Percentiles rank a stretch among this genome's conserved stretches.
Evolutionary conservation across 768 basidiomycete genomes (phyloP).

Genomic region (Chlorophyllum brunneum): DNA sequence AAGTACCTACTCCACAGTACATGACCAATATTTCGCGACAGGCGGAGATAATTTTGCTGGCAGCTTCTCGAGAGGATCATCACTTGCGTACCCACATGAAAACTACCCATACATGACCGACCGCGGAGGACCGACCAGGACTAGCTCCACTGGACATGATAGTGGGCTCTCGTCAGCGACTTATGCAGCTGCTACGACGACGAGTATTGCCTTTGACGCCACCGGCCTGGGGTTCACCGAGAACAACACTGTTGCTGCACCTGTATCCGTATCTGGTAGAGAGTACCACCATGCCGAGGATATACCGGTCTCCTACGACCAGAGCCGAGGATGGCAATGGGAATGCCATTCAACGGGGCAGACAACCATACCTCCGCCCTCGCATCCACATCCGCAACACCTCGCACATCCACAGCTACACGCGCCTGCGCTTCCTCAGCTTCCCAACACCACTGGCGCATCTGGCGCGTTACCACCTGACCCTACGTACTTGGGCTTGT

Average conservation of each 20-base stretch:
- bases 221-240: conserved; percentile 42
- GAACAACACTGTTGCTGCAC: conserved; percentile 17
- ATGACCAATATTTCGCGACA: conserved; percentile 29
- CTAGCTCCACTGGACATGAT: not conserved
- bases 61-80: conserved; percentile 52
- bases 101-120: conserved; percentile 38
- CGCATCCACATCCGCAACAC: conserved; percentile 11
- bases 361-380: conserved; percentile 17
- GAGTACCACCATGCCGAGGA: conserved; percentile 36
- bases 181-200: conserved; percentile 11
- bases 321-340: conserved; percentile 14
- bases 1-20: conserved; percentile 17
- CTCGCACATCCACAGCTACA: conserved; percentile 2
- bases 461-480: conserved; percentile 4
- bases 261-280: conserved; percentile 6
- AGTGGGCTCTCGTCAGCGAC: conserved; percentile 10
- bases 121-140: conserved; percentile 30
- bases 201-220: conserved; percentile 31
- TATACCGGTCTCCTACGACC: conserved; percentile 31
- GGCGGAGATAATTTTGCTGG: conserved; percentile 28
- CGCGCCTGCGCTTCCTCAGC: conserved; percentile 13
- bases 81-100: conserved; percentile 40
- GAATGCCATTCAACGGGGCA: conserved; percentile 3
- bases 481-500: conserved; percentile 6
- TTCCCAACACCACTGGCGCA: not conserved